Evolutionary conservation across 208 protist genomes (phyloP).

Genomic region (Trypanosomatidae sp.): DNA sequence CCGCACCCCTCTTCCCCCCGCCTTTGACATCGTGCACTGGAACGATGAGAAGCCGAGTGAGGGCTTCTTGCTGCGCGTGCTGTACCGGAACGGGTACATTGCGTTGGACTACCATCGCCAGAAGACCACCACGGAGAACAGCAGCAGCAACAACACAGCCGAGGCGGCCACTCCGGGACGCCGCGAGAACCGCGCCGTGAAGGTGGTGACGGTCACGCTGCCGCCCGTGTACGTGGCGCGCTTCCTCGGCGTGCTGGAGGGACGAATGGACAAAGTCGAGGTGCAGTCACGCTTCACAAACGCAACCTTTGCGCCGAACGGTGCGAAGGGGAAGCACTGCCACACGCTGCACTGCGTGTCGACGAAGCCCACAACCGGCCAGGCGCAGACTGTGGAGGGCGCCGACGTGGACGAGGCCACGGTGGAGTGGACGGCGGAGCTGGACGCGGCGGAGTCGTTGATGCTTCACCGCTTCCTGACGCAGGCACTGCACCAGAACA

Average conservation of each 20-base stretch:
- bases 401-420: constrained; percentile 52
- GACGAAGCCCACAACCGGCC: constrained; percentile 44
- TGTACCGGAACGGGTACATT: constrained; percentile 77
- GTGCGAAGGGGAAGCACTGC: constrained; percentile 38
- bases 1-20: constrained; percentile 48
- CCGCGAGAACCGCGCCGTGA: constrained; percentile 57
- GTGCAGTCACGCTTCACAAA: constrained; percentile 85
- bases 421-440: constrained; percentile 66
- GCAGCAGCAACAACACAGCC: constrained; percentile 1
- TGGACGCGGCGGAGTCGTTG: constrained; percentile 78
- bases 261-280: constrained; percentile 57
- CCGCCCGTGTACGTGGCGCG: constrained; percentile 85
- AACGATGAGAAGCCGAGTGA: constrained; percentile 63
- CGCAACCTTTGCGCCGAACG: constrained; percentile 59
- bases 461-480: constrained; percentile 88
- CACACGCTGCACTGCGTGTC: constrained; percentile 65
- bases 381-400: constrained; percentile 46
- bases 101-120: constrained; percentile 83
- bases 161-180: too few relatives aligned
- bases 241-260: constrained; percentile 82
- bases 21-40: constrained; percentile 89
- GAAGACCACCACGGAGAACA: constrained; percentile 13
- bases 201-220: constrained; percentile 71
- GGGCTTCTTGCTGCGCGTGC: constrained; percentile 73
- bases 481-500: constrained; percentile 82